Conservation (phyloP, 352 stramenopile genomes). For the Phytophthora tentaculata region DNA sequence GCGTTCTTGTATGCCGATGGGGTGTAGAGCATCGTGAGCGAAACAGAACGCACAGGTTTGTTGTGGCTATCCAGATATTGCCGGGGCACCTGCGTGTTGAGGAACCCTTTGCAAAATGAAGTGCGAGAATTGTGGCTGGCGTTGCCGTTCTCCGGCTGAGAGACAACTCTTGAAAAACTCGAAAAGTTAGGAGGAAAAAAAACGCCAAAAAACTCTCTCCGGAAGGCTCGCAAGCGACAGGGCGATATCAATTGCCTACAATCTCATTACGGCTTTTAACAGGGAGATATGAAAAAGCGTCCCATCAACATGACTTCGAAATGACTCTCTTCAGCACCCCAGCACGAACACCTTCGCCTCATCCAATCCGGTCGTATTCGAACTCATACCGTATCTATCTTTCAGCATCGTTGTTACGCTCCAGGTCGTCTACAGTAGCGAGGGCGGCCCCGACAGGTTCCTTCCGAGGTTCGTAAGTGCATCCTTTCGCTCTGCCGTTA, state of each 20-base stretch:
- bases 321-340: background rate
- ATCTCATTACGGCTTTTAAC: constrained; percentile 12
- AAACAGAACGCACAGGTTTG: background rate
- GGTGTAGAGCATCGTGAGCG: constrained; percentile 5
- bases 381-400: too few relatives aligned
- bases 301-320: too few relatives aligned
- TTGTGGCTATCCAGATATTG: background rate
- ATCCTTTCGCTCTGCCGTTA: constrained; percentile 16
- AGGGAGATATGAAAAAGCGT: too few relatives aligned
- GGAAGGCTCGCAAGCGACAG: constrained; percentile 5
- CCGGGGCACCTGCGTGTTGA: background rate
- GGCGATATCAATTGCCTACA: constrained; percentile 4
- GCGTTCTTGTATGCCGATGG: constrained; percentile 23
- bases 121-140: background rate
- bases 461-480: too few relatives aligned
- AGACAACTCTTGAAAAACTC: constrained; percentile 1
- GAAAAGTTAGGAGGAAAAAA: constrained; percentile 9
- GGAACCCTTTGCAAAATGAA: constrained; percentile 25
- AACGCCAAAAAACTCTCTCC: constrained; percentile 2
- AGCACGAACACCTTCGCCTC: too few relatives aligned
- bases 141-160: constrained; percentile 7
- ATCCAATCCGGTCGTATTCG: too few relatives aligned
- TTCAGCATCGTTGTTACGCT: too few relatives aligned
- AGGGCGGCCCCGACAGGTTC: too few relatives aligned
- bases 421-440: too few relatives aligned